Base-by-base conservation (phyloP, 139 green algal species). In the Tetradesmus lagerheimii region DNA sequence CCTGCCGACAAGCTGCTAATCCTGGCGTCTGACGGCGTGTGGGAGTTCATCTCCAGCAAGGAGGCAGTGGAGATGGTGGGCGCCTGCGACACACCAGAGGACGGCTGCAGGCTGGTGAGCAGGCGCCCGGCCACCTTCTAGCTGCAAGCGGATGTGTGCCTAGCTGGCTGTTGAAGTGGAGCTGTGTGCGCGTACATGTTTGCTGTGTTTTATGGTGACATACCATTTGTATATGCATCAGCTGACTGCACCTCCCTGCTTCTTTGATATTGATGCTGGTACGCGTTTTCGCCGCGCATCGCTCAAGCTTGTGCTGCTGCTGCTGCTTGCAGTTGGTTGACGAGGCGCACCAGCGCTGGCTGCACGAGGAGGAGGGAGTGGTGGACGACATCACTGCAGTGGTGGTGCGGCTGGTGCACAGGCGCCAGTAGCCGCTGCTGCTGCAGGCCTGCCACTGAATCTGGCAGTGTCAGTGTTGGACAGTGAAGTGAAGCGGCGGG, bases 31-130 rank as follows among this genome's bases (percentile, higher is more conserved):
- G 97, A 99, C 45, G 97, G 85, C 38, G 96, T 99, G 38, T 99
- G 97, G 96, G 97, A 99, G 92, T 98, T 98, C 88, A 97, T 99
- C 77, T 93, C 79, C 50, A 97, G 94, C 91, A 93, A 99, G 92
- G 96, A 98, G 89, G 97, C 96, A 12, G 94, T 99, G 27, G 95
- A 98, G 29, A 93, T 98, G 62, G 90, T 97, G 31, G 90, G 89
- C 12, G 88, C 87, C 76, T 93, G 86, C 75, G 87, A 92, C 12
- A 94, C 87, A 37, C 92, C 93, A 11, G 95, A 97, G 86, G 94
- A 96, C 74, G 94, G 91, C 11, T 97, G 95, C 90, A 85, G 93
- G 31, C 71, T 94, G 93, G 94, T 96, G 83, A 78, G n/a, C 29
- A 35, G 74, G 20, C 3, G 12, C 47, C 43, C n/a, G n/a, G n/a